A percentile compares a stretch with the other conserved stretches of the same genome.
Evolutionary conservation across 371 early-diverging fungal species (phyloP).

Genomic region (Actinomortierella ambigua): DNA sequence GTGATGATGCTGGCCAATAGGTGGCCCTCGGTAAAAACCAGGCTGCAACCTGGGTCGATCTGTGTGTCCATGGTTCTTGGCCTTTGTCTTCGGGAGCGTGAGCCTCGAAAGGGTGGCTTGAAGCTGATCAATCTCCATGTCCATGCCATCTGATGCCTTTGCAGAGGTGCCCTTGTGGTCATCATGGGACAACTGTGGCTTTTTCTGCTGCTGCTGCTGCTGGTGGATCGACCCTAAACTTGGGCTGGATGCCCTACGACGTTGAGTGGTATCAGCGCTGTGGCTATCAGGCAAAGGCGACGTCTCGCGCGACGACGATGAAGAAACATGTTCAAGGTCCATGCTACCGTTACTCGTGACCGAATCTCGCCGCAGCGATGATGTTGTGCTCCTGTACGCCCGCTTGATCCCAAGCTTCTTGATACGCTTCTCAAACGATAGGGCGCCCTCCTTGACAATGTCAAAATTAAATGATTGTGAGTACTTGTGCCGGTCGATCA

Average conservation of each 20-base stretch:
- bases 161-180: background rate
- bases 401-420: background rate
- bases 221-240: background rate
- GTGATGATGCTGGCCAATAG: too few species aligned
- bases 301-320: conserved; percentile 1
- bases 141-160: conserved; percentile 1
- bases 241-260: background rate
- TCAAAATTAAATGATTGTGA: conserved; percentile 70
- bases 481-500: conserved; percentile 71
- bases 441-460: conserved; percentile 58
- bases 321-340: background rate
- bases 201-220: background rate
- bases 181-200: background rate
- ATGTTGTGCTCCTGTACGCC: conserved; percentile 5
- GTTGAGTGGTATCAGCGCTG: background rate
- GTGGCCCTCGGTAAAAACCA: too few species aligned
- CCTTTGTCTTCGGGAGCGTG: conserved; percentile 24
- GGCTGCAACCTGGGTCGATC: too few species aligned
- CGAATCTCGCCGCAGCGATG: conserved; percentile 12
- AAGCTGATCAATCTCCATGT: conserved; percentile 36
- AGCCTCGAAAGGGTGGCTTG: conserved; percentile 29
- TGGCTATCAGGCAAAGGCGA: background rate
- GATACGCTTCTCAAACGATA: conserved; percentile 47
- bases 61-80: too few species aligned
- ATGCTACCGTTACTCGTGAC: conserved; percentile 4